A percentile compares a stretch with the other conserved stretches of the same genome.
Conservation (phyloP, 495 filamentous ascomycete genomes). For the Penicillium roqueforti region DNA sequence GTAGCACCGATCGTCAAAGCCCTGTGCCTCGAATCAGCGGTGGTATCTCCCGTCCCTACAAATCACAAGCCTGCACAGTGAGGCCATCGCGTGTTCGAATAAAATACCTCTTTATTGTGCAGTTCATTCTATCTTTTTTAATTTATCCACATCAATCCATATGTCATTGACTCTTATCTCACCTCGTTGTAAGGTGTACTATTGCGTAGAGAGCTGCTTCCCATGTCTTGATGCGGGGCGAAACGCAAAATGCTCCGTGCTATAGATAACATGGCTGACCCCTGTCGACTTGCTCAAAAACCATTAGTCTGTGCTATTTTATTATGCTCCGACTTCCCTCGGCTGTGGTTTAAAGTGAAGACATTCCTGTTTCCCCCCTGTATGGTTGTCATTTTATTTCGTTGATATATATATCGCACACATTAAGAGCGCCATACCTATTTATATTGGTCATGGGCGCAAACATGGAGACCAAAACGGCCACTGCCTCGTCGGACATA, state of each 20-base stretch:
- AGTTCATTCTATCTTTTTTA: background rate
- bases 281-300: background rate
- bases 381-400: background rate
- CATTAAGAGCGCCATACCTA: background rate
- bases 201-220: background rate
- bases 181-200: background rate
- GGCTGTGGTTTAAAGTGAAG: background rate
- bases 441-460: background rate
- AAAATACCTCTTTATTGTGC: background rate
- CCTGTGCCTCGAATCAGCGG: constrained; percentile 8
- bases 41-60: constrained; percentile 7
- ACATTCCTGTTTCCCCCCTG: background rate
- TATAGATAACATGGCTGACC: constrained; percentile 16
- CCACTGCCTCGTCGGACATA: constrained; percentile 11
- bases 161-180: background rate
- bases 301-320: background rate
- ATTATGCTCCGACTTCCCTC: background rate
- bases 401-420: background rate
- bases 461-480: constrained; percentile 13
- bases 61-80: constrained; percentile 24
- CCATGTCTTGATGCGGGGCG: no score
- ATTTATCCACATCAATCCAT: background rate
- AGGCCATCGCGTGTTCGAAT: background rate
- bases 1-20: constrained; percentile 13
- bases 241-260: constrained; percentile 2